A percentile compares a stretch with the other conserved stretches of the same genome.
These are phyloP conservation scores for Rhodotorula taiwanensis DNA, from an alignment of 768 basidiomycete genomes.

Conservation along the genomic window DNA sequence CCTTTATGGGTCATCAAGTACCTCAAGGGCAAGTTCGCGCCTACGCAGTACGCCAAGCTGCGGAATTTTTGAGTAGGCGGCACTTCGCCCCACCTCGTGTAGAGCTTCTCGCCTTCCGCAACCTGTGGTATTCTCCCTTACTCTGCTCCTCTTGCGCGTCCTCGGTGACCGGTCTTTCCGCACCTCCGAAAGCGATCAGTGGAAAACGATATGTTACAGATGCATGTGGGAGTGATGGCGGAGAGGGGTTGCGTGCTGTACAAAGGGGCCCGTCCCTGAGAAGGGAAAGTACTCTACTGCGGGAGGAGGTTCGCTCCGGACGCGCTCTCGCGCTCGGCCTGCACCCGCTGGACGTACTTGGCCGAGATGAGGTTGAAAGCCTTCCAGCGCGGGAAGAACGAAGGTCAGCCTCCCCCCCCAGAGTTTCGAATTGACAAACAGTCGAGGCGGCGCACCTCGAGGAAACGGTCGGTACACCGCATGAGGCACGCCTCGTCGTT, in stretches of 20 bases:
- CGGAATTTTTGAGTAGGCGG: slow-evolving; percentile 23
- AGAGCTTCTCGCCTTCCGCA: too few relatives aligned
- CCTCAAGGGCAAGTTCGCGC: slow-evolving; percentile 75
- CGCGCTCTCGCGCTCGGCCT: slow-evolving; percentile 19
- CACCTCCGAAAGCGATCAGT: too few relatives aligned
- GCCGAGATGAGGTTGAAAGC: slow-evolving; percentile 16
- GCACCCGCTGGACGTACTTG: slow-evolving; percentile 31
- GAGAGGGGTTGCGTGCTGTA: not conserved
- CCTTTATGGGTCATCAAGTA: slow-evolving; percentile 87
- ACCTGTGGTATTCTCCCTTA: too few relatives aligned
- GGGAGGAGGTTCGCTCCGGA: slow-evolving; percentile 1
- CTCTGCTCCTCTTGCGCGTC: too few relatives aligned
- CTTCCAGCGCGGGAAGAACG: not conserved
- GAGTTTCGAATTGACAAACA: too few relatives aligned
- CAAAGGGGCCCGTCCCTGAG: too few relatives aligned
- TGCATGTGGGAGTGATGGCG: not conserved
- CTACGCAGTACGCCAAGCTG: slow-evolving; percentile 88
- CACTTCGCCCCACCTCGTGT: too few relatives aligned
- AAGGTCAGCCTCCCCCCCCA: too few relatives aligned
- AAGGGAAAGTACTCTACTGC: too few relatives aligned
- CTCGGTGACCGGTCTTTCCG: too few relatives aligned
- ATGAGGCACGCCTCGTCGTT: slow-evolving; percentile 27
- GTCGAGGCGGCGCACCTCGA: slow-evolving; percentile 15
- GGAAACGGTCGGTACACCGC: slow-evolving; percentile 31
- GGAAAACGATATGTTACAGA: too few relatives aligned